Evolutionary conservation across 2,329 filamentous ascomycete genomes (phyloP), one percentile per base, ranked within the genome.

Genomic region (Pseudogymnoascus sp.): DNA sequence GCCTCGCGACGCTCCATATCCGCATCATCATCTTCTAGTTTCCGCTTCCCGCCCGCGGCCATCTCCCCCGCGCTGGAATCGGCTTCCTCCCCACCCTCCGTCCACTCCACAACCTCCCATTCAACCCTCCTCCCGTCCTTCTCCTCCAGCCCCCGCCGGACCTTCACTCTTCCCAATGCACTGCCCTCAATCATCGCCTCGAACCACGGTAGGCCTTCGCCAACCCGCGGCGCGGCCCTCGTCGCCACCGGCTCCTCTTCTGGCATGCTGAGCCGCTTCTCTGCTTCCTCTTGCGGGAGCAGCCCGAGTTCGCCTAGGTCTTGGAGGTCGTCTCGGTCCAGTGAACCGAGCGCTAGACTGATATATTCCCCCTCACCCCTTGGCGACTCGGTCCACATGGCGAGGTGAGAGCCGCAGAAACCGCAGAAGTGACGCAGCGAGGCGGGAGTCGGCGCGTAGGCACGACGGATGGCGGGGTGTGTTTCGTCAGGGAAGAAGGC

Each of bases 341-440:
- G 77, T 67, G 87, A 93, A 4, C 90, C 90, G n/a, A 96, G 78
- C 0, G 91, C 89, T 62, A 96, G 78, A 63, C 86, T 87, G 76
- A 97, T 91, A 71, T 83, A 93, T 6, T 92, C 85, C 10, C 87
- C 87, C 72, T 94, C 89, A 60, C 79, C 79, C 0, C 74, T 77
- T 0, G 89, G 88, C 25, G 83, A 75, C 73, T 96, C 92, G 55
- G 86, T 87, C 91, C 91, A 96, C 68, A 87, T 90, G 0, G 87
- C 88, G 61, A 97, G 78, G 10, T 89, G 88, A 0, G 92, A 96
- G 60, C 92, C 92, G 73, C 92, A 96, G 77, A 89, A 95, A 25
- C 92, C 92, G 75, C 92, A 97, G 74, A 97, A 97, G 67, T 91
- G 84, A 59, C 90, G 85, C 72, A 88, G 85, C 1, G 83, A 79